Base-by-base conservation (phyloP, 805 yeast genomes). In the Saturnispora hagleri region DNA sequence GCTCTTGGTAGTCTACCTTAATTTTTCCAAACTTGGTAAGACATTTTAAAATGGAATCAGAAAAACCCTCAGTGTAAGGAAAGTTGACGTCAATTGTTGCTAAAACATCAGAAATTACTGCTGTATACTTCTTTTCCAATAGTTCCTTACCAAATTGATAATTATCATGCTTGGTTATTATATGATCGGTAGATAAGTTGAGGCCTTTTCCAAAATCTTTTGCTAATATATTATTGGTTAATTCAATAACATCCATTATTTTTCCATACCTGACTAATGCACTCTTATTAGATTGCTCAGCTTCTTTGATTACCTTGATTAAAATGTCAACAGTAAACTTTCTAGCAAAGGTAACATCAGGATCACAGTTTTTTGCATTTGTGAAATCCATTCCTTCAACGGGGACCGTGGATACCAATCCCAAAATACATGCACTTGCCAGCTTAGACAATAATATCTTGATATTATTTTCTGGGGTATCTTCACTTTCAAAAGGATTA, bases 1-100 rank as follows among this genome's bases (percentile, higher is more conserved):
- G 64, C 0, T 79, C 82, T 33, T 78, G 86, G 55, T 74, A 76
- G 5, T 76, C 75, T 9, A 73, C 70, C 55, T 84, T 81, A 28
- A 79, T 74, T 42, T 77, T 70, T 42, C 86, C 82, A 51, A 84
- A 59, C 18, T 73, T 63, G 45, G 80, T 76, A 34, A 89, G 63
- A 9, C 87, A 81, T 53, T 77, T 76, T 41, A 87, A 73, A 3
- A 81, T 75, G 2, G 76, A 65, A 48, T 80, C 79, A n/a, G 84
- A 69, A 13, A 86, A 75, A 50, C 74, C 72, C 33, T 79, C 78
- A 7, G 87, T 73, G 22, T 75, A 75, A 0, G 95, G 91, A 58
- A 77, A 83, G 59, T 87, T 86, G 52, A 87, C 70, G 64, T 90
- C 96, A 26, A 88, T 59, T 12, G 74, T 80, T 0, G 89, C 75